These are phyloP conservation scores for Ceratopteris richardii DNA, from an alignment of 75 land plant species.

Conservation along the genomic window DNA sequence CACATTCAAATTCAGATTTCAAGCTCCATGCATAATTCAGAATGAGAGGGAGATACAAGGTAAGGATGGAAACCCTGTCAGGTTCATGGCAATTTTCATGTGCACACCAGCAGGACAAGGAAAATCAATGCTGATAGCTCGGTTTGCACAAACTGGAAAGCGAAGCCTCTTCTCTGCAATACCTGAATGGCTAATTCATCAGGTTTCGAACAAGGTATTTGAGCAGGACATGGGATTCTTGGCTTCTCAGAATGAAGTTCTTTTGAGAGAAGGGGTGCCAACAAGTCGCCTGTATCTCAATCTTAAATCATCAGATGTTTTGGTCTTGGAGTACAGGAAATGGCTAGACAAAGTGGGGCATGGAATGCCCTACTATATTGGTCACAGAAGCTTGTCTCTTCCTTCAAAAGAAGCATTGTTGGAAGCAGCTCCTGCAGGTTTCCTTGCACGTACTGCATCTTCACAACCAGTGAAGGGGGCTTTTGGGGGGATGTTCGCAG, in stretches of 20 bases:
- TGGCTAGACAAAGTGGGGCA: constrained; percentile 81
- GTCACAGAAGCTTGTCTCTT: constrained; percentile 44
- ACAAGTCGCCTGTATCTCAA: constrained; percentile 68
- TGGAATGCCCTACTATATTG: constrained; percentile 89
- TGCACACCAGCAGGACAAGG: constrained; percentile 86
- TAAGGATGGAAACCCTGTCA: constrained; percentile 42
- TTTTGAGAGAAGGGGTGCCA: constrained; percentile 47
- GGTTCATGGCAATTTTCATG: constrained; percentile 52
- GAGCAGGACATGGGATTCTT: constrained; percentile 97
- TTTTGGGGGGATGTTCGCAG: constrained; percentile 53
- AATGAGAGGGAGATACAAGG: constrained; percentile 44
- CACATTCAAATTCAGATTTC: constrained; percentile 46
- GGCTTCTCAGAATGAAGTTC: constrained; percentile 75
- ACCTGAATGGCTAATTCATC: constrained; percentile 69
- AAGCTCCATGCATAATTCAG: constrained; percentile 70
- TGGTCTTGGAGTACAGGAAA: constrained; percentile 71
- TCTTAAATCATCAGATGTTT: constrained; percentile 65
- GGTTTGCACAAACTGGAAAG: constrained; percentile 43
- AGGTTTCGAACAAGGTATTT: constrained; percentile 66
- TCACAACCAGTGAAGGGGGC: constrained; percentile 69
- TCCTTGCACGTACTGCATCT: constrained; percentile 48
- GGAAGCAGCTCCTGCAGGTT: constrained; percentile 78
- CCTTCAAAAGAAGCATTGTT: constrained; percentile 49
- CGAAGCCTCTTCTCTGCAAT: constrained; percentile 15
- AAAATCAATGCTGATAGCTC: constrained; percentile 68